Base-by-base conservation (phyloP, 805 yeast species). In the Cyberlindnera americana region DNA sequence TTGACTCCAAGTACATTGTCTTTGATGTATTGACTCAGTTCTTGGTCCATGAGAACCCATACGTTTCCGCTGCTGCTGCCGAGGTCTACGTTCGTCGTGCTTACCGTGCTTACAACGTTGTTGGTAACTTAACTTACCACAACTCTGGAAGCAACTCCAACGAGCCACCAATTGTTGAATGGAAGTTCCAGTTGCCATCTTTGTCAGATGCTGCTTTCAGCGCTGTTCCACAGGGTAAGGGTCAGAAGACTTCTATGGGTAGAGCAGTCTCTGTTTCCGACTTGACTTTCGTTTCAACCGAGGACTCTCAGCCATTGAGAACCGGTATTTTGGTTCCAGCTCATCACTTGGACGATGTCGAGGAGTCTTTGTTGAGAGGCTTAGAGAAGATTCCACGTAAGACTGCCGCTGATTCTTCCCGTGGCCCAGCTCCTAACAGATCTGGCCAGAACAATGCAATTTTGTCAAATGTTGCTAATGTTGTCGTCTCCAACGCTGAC, bases 81-180 rank as follows among this genome's bases (percentile, higher is more conserved):
- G 97, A 93, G 66, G 95, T 93, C 43, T 93, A 93, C 64, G 82
- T 90, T 44, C 83, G 98, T 64, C 83, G 99, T 64, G 95, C 98
- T 32, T 93, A 90, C 72, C 81, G 98, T 58, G 98, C 98, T 27
- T 93, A 95, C 68, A 82, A 88, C 29, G 82, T 93, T 46, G 81
- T 93, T 46, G 82, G 86, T 40, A 83, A 81, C 48, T 75, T 95
- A 38, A 67, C 70, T 39, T 86, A 87, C 57, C 77, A 73, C 47
- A 71, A 64, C 38, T 72, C 75, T 23, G 40, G 38, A 40, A 17
- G 33, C 17, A 30, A 37, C 26, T 29, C 30, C 12, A 52, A 63
- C 18, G 75, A 71, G 8, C 66, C 68, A 30, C 95, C 97, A 28
- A 74, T 84, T 40, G 75, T 89, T 46, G 83, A 86, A 48, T 90